A percentile compares a stretch with the other conserved stretches of the same genome.
These are phyloP conservation scores for Plenodomus tracheiphilus DNA, from an alignment of 2,329 filamentous ascomycete species.

Conservation along the genomic window DNA sequence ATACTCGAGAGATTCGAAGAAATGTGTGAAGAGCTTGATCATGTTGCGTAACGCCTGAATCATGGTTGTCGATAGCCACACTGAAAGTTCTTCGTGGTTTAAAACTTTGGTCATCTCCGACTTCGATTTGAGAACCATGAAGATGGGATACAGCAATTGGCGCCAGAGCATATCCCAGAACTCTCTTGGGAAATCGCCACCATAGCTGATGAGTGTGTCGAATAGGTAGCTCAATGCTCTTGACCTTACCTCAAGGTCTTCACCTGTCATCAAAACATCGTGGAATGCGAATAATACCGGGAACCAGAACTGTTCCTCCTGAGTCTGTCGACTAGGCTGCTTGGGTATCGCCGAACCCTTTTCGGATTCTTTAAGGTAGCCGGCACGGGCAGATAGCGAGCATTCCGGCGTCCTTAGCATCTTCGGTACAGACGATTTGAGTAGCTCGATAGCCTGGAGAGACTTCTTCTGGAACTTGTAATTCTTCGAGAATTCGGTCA, in stretches of 20 bases:
- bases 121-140: constrained; percentile 94
- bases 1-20: constrained; percentile 93
- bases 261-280: constrained; percentile 97
- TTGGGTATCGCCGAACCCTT: constrained; percentile 57
- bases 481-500: constrained; percentile 99
- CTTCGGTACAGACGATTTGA: constrained; percentile 90
- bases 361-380: constrained; percentile 54
- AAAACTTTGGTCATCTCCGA: constrained; percentile 95
- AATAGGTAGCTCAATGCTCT: constrained; percentile 93
- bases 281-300: constrained; percentile 98
- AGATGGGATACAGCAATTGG: constrained; percentile 95
- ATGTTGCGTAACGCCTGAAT: constrained; percentile 97
- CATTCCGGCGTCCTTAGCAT: constrained; percentile 97
- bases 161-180: constrained; percentile 99
- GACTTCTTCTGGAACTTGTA: constrained; percentile 99
- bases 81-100: constrained; percentile 94
- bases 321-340: constrained; percentile 76
- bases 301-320: constrained; percentile 99
- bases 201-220: constrained; percentile 86
- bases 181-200: constrained; percentile 85
- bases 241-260: constrained; percentile 93
- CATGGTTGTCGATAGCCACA: constrained; percentile 99
- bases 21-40: constrained; percentile 98
- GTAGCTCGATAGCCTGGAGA: constrained; percentile 87
- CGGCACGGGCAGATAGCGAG: constrained; percentile 72